A percentile compares a stretch with the other conserved stretches of the same genome.
Evolutionary conservation across 768 basidiomycete species (phyloP).

Genomic region (Rhodotorula kratochvilovae): DNA sequence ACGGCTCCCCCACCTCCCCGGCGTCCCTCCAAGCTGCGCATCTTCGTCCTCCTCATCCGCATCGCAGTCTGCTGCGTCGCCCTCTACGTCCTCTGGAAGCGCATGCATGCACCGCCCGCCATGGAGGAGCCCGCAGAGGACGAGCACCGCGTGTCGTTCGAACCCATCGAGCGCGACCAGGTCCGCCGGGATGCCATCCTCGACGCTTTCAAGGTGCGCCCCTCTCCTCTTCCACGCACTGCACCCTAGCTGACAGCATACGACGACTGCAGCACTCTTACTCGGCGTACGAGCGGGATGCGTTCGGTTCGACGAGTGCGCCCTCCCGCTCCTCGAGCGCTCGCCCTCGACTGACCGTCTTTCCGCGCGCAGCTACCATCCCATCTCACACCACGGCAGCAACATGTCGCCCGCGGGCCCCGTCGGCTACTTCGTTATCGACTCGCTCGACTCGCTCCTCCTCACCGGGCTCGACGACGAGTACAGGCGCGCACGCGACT

Average conservation of each 20-base stretch:
- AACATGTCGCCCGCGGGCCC: slow-evolving; percentile 68
- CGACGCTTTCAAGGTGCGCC: slow-evolving; percentile 67
- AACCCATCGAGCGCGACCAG: slow-evolving; percentile 51
- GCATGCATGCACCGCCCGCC: not conserved
- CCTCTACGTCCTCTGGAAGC: slow-evolving; percentile 3
- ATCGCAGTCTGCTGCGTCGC: slow-evolving; percentile 3
- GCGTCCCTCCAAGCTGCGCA: not conserved
- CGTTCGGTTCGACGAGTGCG: slow-evolving; percentile 69
- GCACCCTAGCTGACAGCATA: slow-evolving; percentile 4
- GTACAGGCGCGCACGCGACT: slow-evolving; percentile 68
- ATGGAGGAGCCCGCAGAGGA: not conserved
- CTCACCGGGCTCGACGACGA: slow-evolving; percentile 76
- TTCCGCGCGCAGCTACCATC: slow-evolving; percentile 63
- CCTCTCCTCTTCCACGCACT: not conserved
- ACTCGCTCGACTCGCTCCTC: slow-evolving; percentile 80
- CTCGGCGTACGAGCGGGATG: slow-evolving; percentile 78
- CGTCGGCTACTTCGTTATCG: slow-evolving; percentile 56
- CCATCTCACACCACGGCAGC: slow-evolving; percentile 65
- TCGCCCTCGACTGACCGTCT: not conserved
- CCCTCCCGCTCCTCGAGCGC: too few species aligned
- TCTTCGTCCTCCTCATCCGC: not conserved
- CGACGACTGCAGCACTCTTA: slow-evolving; percentile 66
- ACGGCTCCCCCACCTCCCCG: not conserved
- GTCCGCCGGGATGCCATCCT: slow-evolving; percentile 66
- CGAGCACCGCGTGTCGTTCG: not conserved